Conservation (phyloP, 208 protist species). For the Trypanosoma brucei region DNA sequence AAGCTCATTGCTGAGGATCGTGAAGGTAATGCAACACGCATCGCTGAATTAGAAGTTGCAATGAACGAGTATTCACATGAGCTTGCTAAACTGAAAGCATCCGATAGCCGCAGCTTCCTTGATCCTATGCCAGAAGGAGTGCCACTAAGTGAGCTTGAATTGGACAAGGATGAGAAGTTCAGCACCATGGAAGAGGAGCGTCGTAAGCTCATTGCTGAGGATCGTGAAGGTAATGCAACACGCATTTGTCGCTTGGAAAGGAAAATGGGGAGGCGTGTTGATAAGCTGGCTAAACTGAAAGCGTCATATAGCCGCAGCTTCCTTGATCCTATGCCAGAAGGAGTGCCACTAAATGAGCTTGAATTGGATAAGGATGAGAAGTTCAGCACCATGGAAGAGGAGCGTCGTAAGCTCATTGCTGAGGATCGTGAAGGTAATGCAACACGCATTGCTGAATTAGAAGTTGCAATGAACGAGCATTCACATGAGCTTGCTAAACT, state of each 20-base stretch:
- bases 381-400: conserved; percentile 50
- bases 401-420: conserved; percentile 59
- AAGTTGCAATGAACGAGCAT: conserved; percentile 68
- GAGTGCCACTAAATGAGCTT: conserved; percentile 60
- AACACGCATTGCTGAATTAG: conserved; percentile 30
- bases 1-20: too few relatives aligned
- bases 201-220: background rate
- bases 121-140: background rate
- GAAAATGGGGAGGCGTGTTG: conserved; percentile 15
- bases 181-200: background rate
- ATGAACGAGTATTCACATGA: background rate
- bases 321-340: conserved; percentile 66
- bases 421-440: conserved; percentile 38
- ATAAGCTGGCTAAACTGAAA: conserved; percentile 35
- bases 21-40: too few relatives aligned
- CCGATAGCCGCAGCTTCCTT: background rate
- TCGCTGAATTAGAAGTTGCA: too few relatives aligned
- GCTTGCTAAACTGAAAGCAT: background rate
- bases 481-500: conserved; percentile 47
- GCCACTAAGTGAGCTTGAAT: background rate
- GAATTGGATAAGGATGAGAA: conserved; percentile 59
- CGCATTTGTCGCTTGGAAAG: conserved; percentile 28
- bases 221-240: background rate
- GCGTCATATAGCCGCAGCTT: conserved; percentile 64
- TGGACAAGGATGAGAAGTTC: background rate